These are phyloP conservation scores for Paramecium pentaurelia DNA, from an alignment of 73 alveolate genomes.

Conservation along the genomic window DNA sequence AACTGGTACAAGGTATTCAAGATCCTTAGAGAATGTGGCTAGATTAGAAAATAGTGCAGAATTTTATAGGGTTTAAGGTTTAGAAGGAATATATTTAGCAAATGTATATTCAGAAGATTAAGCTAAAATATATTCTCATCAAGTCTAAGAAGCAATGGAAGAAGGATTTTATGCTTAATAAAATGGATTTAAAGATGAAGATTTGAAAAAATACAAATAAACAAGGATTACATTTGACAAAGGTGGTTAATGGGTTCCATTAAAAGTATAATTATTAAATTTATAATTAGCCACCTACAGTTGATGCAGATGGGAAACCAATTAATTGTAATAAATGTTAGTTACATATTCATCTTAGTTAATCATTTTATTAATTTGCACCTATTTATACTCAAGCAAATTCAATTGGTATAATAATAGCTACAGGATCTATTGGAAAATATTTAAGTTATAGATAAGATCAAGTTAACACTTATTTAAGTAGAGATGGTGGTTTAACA, in stretches of 20 bases:
- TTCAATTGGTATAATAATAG: conserved; percentile 84
- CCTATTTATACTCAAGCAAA: conserved; percentile 75
- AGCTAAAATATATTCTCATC: background rate
- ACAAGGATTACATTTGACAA: conserved; percentile 90
- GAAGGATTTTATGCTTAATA: background rate
- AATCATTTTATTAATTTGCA: conserved; percentile 64
- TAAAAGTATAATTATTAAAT: background rate
- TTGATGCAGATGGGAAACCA: conserved; percentile 68
- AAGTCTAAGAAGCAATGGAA: conserved; percentile 20
- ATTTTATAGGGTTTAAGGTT: conserved; percentile 53
- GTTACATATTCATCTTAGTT: conserved; percentile 78
- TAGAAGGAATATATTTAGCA: conserved; percentile 63
- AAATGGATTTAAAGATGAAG: conserved; percentile 62
- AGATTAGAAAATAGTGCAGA: conserved; percentile 75
- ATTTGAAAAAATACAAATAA: conserved; percentile 53
- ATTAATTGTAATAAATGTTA: conserved; percentile 79
- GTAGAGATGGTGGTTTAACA: conserved; percentile 95
- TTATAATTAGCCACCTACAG: conserved; percentile 60
- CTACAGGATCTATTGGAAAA: conserved; percentile 89
- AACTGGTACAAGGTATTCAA: conserved; percentile 80
- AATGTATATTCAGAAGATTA: conserved; percentile 58
- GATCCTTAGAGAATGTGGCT: conserved; percentile 74
- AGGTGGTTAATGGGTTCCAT: conserved; percentile 91
- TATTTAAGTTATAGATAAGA: conserved; percentile 68
- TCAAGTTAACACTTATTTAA: conserved; percentile 82